Evolutionary conservation across 129 eudicot species (phyloP), one percentile per base, ranked within the genome.

Genomic region (Saposhnikovia divaricata): DNA sequence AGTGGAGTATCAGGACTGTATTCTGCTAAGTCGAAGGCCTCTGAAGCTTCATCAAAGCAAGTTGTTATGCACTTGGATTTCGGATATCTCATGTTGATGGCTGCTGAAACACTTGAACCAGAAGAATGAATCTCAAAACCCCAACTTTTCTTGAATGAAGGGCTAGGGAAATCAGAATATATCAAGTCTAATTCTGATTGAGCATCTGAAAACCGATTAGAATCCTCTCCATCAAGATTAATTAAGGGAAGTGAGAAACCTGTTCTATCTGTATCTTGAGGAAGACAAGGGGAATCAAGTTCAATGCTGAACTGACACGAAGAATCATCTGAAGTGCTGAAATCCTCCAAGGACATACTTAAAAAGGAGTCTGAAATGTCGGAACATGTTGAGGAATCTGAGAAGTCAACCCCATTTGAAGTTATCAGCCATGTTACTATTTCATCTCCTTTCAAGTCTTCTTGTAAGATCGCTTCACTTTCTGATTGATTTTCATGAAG

Each of bases 11-110:
- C 82, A 5, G 74, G 72, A 28, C 81, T 81, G 21, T 75, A 25
- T 59, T 87, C 86, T 72, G 76, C 90, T 77, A 85, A 80, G 80
- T 85, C 89, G 65, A 82, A 28, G 39, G 80, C 78, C 21, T 84
- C 89, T 11, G 85, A 83, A 14, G 79, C 77, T 65, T 82, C 40
- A 38, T 72, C 78, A 78, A 83, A 80, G 75, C 43, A 70, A 74
- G 79, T 75, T 81, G 84, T 74, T 72, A 78, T 78, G 75, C 27
- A 53, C 15, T 28, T 34, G 0, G 88, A 88, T 21, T 59, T 55
- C 1, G 84, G 80, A 53, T 83, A 82, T 9, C 76, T 74, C 46
- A 55, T 81, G 78, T 81, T 81, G 27, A 82, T 77, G 45, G 50
- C 63, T 5, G 83, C 68, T 15, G 85, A 82, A 74, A 50, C 15